Evolutionary conservation across 805 yeast species (phyloP), one percentile per base, ranked within the genome.

Genomic region (Ogataea pignaliae): DNA sequence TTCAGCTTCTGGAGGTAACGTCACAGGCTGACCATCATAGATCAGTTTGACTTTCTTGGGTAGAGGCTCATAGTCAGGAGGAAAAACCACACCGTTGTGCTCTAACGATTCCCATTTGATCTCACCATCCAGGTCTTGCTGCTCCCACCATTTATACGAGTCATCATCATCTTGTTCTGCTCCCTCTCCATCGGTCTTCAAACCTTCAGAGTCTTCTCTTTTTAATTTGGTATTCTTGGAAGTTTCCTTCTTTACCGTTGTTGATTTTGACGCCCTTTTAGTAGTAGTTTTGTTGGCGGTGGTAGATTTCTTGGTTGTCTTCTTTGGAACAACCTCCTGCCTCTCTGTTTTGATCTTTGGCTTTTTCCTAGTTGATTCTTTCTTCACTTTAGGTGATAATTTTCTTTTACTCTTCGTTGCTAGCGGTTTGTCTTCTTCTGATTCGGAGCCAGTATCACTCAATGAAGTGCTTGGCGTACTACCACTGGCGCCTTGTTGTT

Each of bases 1-100:
- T 65, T 91, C 99, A 2, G 97, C 97, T 44, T 73, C 85, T 1
- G 70, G 66, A 1, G 96, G 91, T 45, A 91, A 70, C 28, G 70
- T 70, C 0, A 90, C 90, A 0, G 93, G 86, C 51, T 77, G 73
- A 1, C 87, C 88, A 53, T 85, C 84, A 57, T 91, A 90, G 46
- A 78, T 73, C 42, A 91, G 55, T 58, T 85, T 87, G 34, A 90
- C 85, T 55, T 78, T 75, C 5, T 77, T 68, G 0, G 98, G 98
- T 36, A 91, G 67, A 3, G 93, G 89, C 59, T 84, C 90, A 62
- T 91, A 91, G 3, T 79, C 84, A 0, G 98, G 97, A 2, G 99
- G 97, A 57, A 91, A 91, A 29, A 90, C 67, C 11, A 91, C 97
- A 56, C 99, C 99, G 52, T 77, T 81, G 61, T 91, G 99, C 50